Percentiles rank a stretch among this genome's conserved stretches.
phyloP scores from a whole-genome alignment of 148 eudicot species.

The Salicornia ramosissima region DNA sequence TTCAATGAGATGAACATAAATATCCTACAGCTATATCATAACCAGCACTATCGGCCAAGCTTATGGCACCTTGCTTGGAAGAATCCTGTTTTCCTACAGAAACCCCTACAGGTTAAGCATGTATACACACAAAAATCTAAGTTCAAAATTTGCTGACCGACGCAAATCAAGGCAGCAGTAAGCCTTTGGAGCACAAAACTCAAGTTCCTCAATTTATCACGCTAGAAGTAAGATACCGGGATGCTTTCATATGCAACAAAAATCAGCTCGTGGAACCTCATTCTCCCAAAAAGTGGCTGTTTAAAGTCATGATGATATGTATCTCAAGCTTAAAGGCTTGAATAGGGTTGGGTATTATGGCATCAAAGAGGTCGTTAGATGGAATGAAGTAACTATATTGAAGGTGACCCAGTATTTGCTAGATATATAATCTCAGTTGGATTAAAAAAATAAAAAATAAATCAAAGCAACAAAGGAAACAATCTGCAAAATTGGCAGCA shows the following conservation, averaged over 20 bases:
- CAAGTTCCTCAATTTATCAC: neutral
- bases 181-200: neutral
- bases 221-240: neutral
- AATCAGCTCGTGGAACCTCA: too few relatives aligned
- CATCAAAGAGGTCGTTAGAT: neutral
- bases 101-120: neutral
- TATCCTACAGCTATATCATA: neutral
- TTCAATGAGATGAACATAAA: neutral
- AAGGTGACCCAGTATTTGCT: too few relatives aligned
- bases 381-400: too few relatives aligned
- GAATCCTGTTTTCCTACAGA: neutral
- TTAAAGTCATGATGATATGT: too few relatives aligned
- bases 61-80: neutral
- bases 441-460: too few relatives aligned
- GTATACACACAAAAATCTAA: neutral
- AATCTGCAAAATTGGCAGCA: too few relatives aligned
- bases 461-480: too few relatives aligned
- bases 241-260: neutral
- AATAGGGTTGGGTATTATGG: too few relatives aligned
- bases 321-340: neutral
- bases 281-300: too few relatives aligned
- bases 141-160: neutral
- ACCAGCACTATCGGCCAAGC: neutral
- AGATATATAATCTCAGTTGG: too few relatives aligned
- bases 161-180: neutral